Base-by-base conservation (phyloP, 1,139 yeast species). In the Suhomyces anneliseae region DNA sequence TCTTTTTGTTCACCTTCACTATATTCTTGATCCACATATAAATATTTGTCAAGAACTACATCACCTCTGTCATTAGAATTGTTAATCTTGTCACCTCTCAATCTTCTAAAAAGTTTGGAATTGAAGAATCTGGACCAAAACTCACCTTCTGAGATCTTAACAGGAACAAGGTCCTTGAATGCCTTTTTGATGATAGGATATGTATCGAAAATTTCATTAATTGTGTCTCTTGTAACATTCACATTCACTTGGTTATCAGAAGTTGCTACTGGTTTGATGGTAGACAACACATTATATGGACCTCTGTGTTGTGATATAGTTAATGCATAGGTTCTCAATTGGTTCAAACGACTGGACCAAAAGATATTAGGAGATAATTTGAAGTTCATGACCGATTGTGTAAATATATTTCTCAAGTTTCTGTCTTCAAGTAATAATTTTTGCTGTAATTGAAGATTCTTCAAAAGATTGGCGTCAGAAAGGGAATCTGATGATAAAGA, bases 41-140 rank as follows among this genome's bases (percentile, higher is more conserved):
- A 70, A 62, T 93, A 93, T 59, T 87, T 86, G 66, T 93, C 99
- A 52, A 93, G 74, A 7, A 90, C 77, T 9, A 85, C 78, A 65
- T 93, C 99, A 44, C 95, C 92, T 51, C 96, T 78, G 54, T 88
- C 90, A 55, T 83, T 85, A 2, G 81, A 68, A 59, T 83, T 82
- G 44, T 72, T 72, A 45, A 90, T 79, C 55, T 84, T 85, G 62
- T 93, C 99, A 50, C 99, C 99, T 61, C 97, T 78, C 38, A 93
- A 72, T 58, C 93, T 81, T 57, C 97, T 77, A 61, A 92, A 93
- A 50, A 93, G 69, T 58, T 90, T 85, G 1, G 97, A 90, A 58
- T 89, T 85, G 72, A 93, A 93, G 61, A 93, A 95, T 52, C 98
- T 74, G n/a, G 96, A 87, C 99, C 99, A 93, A 58, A 93, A 93